These are phyloP conservation scores for Suhomyces sp. DNA, from an alignment of 805 yeast genomes.

Conservation along the genomic window DNA sequence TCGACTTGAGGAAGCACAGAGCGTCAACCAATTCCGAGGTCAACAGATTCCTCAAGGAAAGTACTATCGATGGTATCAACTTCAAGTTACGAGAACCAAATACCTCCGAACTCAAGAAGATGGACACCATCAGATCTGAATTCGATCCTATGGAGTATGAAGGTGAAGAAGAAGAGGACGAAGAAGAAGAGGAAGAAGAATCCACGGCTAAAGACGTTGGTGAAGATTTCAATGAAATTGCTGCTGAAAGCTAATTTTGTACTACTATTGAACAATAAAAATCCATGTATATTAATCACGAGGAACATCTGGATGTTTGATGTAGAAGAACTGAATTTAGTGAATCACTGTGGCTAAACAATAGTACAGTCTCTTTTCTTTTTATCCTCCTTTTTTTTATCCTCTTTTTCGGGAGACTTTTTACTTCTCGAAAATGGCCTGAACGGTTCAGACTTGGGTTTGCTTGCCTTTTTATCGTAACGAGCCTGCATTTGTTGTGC, in stretches of 20 bases:
- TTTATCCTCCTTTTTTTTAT: slow-evolving; percentile 2
- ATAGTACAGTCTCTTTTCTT: slow-evolving; percentile 21
- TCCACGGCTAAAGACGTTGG: slow-evolving; percentile 16
- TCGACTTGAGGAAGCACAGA: slow-evolving; percentile 83
- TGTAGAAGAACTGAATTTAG: neutral
- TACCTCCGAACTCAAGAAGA: slow-evolving; percentile 59
- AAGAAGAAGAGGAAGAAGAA: slow-evolving; percentile 33
- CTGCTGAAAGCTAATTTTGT: neutral
- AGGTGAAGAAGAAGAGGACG: slow-evolving; percentile 54
- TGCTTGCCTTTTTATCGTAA: slow-evolving; percentile 13
- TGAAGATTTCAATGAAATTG: slow-evolving; percentile 7
- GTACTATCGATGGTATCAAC: slow-evolving; percentile 60
- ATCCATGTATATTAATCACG: neutral
- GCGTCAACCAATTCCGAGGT: slow-evolving; percentile 55
- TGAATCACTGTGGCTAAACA: slow-evolving; percentile 10
- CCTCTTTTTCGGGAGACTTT: neutral
- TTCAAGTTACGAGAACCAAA: slow-evolving; percentile 69
- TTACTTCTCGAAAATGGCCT: neutral
- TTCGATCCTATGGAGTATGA: slow-evolving; percentile 80
- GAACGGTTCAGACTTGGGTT: neutral
- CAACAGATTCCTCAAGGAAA: slow-evolving; percentile 52
- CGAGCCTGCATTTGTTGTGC: slow-evolving; percentile 45
- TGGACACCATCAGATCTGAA: slow-evolving; percentile 66
- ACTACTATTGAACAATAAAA: neutral
- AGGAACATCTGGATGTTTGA: neutral